phyloP scores from a whole-genome alignment of 352 stramenopile species.

The Pythium chondricola region DNA sequence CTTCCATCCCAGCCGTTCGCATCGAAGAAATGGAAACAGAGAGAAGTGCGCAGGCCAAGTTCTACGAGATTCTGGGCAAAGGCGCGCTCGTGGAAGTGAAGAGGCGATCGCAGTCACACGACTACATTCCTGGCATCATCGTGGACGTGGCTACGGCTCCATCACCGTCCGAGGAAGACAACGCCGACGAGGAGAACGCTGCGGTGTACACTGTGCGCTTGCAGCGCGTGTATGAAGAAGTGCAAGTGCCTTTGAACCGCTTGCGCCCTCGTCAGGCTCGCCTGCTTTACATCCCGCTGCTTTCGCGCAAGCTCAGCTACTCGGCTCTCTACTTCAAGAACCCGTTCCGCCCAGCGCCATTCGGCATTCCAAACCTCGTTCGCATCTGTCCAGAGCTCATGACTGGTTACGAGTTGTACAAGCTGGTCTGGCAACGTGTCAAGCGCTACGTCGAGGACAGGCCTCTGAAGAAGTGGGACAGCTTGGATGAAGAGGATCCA shows the following conservation, averaged over 20 bases:
- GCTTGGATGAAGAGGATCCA: conserved; percentile 12
- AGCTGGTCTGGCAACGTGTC: conserved; percentile 76
- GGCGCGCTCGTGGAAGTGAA: conserved; percentile 69
- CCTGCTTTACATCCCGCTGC: conserved; percentile 70
- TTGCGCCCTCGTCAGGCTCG: conserved; percentile 64
- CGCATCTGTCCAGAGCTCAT: conserved; percentile 78
- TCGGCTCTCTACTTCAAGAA: conserved; percentile 88
- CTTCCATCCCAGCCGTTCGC: conserved; percentile 18
- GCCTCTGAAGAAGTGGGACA: conserved; percentile 17
- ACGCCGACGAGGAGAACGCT: conserved; percentile 35
- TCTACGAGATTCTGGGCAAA: conserved; percentile 55
- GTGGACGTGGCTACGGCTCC: conserved; percentile 44
- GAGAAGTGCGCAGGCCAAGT: conserved; percentile 16
- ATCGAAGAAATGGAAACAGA: conserved; percentile 20
- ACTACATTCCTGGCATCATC: conserved; percentile 63
- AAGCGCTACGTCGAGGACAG: conserved; percentile 65
- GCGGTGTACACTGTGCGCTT: conserved; percentile 47
- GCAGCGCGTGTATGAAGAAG: conserved; percentile 61
- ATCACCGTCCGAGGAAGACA: conserved; percentile 14
- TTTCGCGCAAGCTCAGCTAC: conserved; percentile 84
- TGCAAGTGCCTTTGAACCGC: conserved; percentile 59
- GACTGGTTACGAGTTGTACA: conserved; percentile 75
- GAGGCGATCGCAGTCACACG: conserved; percentile 56
- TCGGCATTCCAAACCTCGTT: conserved; percentile 82
- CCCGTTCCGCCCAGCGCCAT: conserved; percentile 79